Base-by-base conservation (phyloP, 2,329 filamentous ascomycete species). In the Tolypocladium pustulatum region DNA sequence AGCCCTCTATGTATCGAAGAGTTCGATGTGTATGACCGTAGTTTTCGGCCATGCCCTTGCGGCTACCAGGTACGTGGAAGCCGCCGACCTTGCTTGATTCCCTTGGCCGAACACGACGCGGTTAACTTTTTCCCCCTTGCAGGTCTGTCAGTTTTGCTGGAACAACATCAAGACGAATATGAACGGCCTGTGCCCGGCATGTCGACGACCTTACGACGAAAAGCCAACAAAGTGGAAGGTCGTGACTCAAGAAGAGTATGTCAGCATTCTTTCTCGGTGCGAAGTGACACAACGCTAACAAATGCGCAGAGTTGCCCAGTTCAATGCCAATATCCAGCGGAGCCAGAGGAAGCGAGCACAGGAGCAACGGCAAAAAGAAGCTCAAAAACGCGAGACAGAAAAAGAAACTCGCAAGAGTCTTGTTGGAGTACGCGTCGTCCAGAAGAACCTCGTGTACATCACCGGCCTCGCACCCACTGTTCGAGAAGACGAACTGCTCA, bases 121-220 rank as follows among this genome's bases (percentile, higher is more conserved):
- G n/a, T 37, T 59, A 27, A 56, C 37, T 20, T n/a, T 36, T 54
- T n/a, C 37, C 20, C 13, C 51, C 13, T 52, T 49, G 0, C 36
- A 97, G 92, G 93, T 99, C 72, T 99, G 94, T 75, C 95, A 99
- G 79, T 99, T 99, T 76, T 99, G 94, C 77, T 99, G 93, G 79
- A 97, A 99, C 76, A 99, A 97, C 73, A 95, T 99, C 73, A 96
- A 95, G 76, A 96, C 89, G 67, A 97, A 97, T 68, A 91, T 96
- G 83, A 97, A 97, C 71, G 92, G 93, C 40, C 82, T 97, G 59
- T 99, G 94, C 73, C 94, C 94, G n/a, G 96, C 96, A 65, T 99
- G 94, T 73, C 86, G 94, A 75, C 84, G 94, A 72, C 88, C 91
- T 7, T 99, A 99, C 73, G 91, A 97, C 72, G 95, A 99, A 66